These are phyloP conservation scores for Candida nemodendra DNA, from an alignment of 805 yeast genomes.

Conservation along the genomic window DNA sequence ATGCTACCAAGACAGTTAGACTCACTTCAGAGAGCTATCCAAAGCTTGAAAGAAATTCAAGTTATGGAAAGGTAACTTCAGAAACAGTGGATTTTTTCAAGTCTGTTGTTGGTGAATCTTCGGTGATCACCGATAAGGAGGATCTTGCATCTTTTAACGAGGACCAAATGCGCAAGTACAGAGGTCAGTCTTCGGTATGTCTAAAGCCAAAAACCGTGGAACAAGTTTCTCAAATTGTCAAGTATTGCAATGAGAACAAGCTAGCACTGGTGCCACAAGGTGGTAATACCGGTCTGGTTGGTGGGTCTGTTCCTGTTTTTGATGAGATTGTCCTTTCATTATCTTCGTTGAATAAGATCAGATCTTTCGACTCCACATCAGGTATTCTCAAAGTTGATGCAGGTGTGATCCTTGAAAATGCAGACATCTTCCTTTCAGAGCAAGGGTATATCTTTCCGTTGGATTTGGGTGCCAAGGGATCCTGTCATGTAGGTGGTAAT, in stretches of 20 bases:
- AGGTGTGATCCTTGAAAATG: slow-evolving; percentile 83
- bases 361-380: slow-evolving; percentile 76
- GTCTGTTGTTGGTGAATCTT: slow-evolving; percentile 51
- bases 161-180: slow-evolving; percentile 93
- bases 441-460: slow-evolving; percentile 89
- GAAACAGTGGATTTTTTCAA: slow-evolving; percentile 63
- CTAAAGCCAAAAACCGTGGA: slow-evolving; percentile 79
- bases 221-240: slow-evolving; percentile 72
- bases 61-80: slow-evolving; percentile 50
- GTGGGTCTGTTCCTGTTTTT: slow-evolving; percentile 89
- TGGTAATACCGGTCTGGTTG: slow-evolving; percentile 95
- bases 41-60: slow-evolving; percentile 48
- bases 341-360: slow-evolving; percentile 67
- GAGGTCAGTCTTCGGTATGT: slow-evolving; percentile 80
- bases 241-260: slow-evolving; percentile 72
- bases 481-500: slow-evolving; percentile 93
- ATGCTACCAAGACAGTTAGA: slow-evolving; percentile 15
- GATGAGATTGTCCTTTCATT: slow-evolving; percentile 83
- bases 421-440: slow-evolving; percentile 75
- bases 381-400: slow-evolving; percentile 90
- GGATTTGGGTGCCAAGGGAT: slow-evolving; percentile 95
- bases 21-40: slow-evolving; percentile 74
- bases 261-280: slow-evolving; percentile 95
- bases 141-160: slow-evolving; percentile 75
- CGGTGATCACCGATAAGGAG: slow-evolving; percentile 52